phyloP scores from a whole-genome alignment of 768 basidiomycete species.

The Lentinula aciculospora region DNA sequence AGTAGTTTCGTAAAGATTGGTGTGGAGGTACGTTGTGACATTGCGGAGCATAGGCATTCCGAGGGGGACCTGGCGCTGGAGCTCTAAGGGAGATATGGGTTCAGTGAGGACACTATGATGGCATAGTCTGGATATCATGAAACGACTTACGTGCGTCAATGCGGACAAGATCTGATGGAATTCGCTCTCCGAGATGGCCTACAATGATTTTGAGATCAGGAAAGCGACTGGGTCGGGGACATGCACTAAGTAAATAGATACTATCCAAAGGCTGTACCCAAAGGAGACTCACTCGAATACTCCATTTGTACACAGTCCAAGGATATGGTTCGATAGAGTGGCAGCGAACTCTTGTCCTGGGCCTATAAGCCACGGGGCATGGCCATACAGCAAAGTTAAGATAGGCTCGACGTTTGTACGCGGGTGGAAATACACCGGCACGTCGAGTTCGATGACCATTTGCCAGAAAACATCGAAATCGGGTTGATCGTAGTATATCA shows the following conservation, averaged over 20 bases:
- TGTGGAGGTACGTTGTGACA: conserved; percentile 29
- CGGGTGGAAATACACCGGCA: conserved; percentile 5
- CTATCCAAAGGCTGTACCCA: no score
- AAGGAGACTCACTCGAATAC: conserved; percentile 22
- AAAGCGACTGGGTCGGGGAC: conserved; percentile 27
- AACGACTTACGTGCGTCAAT: conserved; percentile 29
- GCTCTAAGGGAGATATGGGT: background rate
- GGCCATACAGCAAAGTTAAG: conserved; percentile 2
- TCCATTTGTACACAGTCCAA: conserved; percentile 32
- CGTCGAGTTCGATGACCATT: conserved; percentile 4
- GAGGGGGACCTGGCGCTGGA: background rate
- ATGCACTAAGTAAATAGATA: background rate
- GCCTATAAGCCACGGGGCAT: conserved; percentile 27
- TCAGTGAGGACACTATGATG: no score
- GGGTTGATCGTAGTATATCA: conserved; percentile 8
- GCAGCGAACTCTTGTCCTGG: conserved; percentile 31
- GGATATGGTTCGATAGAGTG: conserved; percentile 32
- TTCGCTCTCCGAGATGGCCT: conserved; percentile 37
- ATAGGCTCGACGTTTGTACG: conserved; percentile 1
- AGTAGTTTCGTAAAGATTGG: conserved; percentile 34
- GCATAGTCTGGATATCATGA: no score
- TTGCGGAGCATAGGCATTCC: conserved; percentile 31
- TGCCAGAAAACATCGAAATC: conserved; percentile 7
- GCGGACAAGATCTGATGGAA: conserved; percentile 34
- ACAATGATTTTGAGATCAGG: conserved; percentile 34